Evolutionary conservation across 257 asterid genomes (phyloP), one percentile per base, ranked within the genome.

Genomic region (Petunia axillaris): DNA sequence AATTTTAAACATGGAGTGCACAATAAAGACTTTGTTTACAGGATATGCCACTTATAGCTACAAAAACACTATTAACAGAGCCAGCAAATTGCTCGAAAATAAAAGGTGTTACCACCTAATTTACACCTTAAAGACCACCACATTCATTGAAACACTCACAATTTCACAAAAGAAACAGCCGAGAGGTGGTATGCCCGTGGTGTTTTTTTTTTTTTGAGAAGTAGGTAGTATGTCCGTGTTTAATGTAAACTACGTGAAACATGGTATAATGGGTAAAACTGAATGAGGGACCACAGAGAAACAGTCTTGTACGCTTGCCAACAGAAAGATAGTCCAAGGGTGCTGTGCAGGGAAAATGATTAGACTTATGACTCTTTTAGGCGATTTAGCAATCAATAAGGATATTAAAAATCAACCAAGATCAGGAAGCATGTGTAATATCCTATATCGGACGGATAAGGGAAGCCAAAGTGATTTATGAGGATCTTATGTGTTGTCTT

Each of bases 121-220:
- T 68, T 68, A 44, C 76, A 44, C 54, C 76, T 68, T n/a, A 44
- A 68, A 44, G 40, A 16, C 58, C 58, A 68, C 76, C 16, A 5
- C 8, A 44, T 6, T 44, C 9, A 1, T 68, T 8, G 58, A 46
- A 5, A 37, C 57, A 4, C 58, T 16, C 41, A 67, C 52, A 43
- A 43, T 41, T 67, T 68, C 40, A 68, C 58, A 10, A 66, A 66
- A 66, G 76, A 68, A 68, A 68, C 76, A 68, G 8, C 58, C 9
- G 2, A 68, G 5, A 68, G 38, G 58, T 44, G 58, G 40, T 46
- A 68, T 59, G 39, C 25, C 25, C 25, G 25, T 25, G n/a, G n/a
- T n/a, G n/a, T n/a, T n/a, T 25, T 25, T 25, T 25, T 25, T 25
- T 25, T 25, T 25, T 25, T 25, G 25, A 25, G 25, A 25, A 25